A percentile compares a stretch with the other conserved stretches of the same genome.
phyloP scores from a whole-genome alignment of 2,329 filamentous ascomycete species.

The Volutella citrinella region DNA sequence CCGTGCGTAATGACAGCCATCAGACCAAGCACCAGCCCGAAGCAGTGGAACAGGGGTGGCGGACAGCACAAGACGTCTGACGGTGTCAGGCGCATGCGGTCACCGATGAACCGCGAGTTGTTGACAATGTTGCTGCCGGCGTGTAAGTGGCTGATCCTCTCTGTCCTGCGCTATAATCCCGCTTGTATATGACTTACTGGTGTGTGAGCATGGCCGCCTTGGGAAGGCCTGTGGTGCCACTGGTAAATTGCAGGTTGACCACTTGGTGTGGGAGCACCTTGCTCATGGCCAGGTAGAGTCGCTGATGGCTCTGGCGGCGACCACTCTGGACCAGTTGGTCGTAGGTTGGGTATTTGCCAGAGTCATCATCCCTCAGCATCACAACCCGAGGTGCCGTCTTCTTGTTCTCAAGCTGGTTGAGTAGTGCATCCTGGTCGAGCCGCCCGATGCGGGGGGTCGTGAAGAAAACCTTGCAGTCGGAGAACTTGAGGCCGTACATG shows the following conservation, averaged over 20 bases:
- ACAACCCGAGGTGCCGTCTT: constrained; percentile 49
- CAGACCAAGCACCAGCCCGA: constrained; percentile 74
- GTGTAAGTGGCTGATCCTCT: constrained; percentile 7
- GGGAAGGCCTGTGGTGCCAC: constrained; percentile 70
- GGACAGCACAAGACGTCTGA: constrained; percentile 75
- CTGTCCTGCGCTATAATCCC: neutral
- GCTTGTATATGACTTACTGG: constrained; percentile 48
- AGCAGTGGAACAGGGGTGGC: constrained; percentile 83
- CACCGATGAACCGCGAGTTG: constrained; percentile 68
- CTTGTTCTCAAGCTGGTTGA: constrained; percentile 50
- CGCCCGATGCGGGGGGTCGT: constrained; percentile 67
- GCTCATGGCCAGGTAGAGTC: constrained; percentile 50
- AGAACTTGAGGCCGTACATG: constrained; percentile 67
- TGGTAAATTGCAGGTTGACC: constrained; percentile 73
- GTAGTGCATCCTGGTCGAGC: constrained; percentile 59
- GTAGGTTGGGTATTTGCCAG: constrained; percentile 57
- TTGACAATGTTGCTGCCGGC: constrained; percentile 54
- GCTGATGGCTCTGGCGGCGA: constrained; percentile 43
- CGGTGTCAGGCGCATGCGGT: constrained; percentile 67
- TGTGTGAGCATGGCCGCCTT: constrained; percentile 75
- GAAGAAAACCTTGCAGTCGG: constrained; percentile 71
- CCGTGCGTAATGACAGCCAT: constrained; percentile 72
- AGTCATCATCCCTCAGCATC: constrained; percentile 53
- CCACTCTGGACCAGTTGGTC: constrained; percentile 54
- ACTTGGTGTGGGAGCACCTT: constrained; percentile 63